phyloP scores from a whole-genome alignment of 23 red algal genomes.

The Gracilariopsis chorda region DNA sequence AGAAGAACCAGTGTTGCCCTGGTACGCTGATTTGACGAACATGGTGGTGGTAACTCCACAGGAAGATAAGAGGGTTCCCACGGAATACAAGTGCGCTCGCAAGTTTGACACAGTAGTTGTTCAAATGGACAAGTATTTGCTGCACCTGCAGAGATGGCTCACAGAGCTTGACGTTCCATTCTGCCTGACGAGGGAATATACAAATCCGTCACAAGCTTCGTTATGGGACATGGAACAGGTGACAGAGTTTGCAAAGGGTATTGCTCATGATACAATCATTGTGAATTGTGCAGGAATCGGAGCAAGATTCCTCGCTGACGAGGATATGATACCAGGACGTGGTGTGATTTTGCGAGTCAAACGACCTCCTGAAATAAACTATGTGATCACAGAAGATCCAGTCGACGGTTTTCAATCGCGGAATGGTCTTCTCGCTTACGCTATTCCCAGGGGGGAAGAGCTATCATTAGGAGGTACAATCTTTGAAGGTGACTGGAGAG shows the following conservation, averaged over 20 bases:
- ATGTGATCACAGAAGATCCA: constrained; percentile 19
- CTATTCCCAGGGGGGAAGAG: constrained; percentile 51
- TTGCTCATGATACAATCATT: constrained; percentile 9
- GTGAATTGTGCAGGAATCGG: constrained; percentile 80
- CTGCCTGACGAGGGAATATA: constrained; percentile 5
- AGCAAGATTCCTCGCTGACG: constrained; percentile 48
- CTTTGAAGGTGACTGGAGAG: constrained; percentile 69
- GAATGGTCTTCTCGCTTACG: constrained; percentile 49
- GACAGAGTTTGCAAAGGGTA: constrained; percentile 14
- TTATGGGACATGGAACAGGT: constrained; percentile 21
- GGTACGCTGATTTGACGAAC: constrained; percentile 38
- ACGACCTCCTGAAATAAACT: neutral
- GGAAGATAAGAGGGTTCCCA: constrained; percentile 18
- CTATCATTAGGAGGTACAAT: constrained; percentile 64
- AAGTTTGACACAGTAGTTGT: constrained; percentile 32
- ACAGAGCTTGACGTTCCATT: constrained; percentile 3
- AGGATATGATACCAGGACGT: constrained; percentile 58
- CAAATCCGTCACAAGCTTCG: neutral
- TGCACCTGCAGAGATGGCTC: constrained; percentile 2
- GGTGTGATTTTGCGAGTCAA: constrained; percentile 55
- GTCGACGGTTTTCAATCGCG: neutral
- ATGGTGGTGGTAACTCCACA: constrained; percentile 14
- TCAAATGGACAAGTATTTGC: constrained; percentile 58
- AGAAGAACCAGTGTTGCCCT: constrained; percentile 15
- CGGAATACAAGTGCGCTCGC: constrained; percentile 7